Evolutionary conservation across 192 early-diverging fungal species (phyloP), one percentile per base, ranked within the genome.

Genomic region (Rhizophlyctis rosea): DNA sequence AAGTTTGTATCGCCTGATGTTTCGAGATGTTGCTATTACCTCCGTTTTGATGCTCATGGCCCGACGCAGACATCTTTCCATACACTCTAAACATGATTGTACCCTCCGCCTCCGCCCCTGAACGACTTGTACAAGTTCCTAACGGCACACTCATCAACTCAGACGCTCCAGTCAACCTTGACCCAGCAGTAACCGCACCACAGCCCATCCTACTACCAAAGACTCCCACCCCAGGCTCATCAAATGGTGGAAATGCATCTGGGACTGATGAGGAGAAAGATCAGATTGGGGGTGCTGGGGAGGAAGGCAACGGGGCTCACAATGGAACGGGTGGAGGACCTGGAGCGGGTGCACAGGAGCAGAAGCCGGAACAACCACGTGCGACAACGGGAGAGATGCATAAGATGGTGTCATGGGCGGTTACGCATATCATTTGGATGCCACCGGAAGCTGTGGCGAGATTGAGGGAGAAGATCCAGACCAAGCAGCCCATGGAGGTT

Each of bases 11-110:
- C 23, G 29, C 13, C 11, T 59, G 13, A 5, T 61, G 32, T 58
- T 55, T 61, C 4, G 25, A 18, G 21, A 51, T 63, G 18, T 44
- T 34, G 14, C 33, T 7, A n/a, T n/a, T n/a, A n/a, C n/a, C n/a
- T n/a, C n/a, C n/a, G n/a, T n/a, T n/a, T n/a, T n/a, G n/a, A n/a
- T n/a, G n/a, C n/a, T n/a, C n/a, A n/a, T n/a, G n/a, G n/a, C n/a
- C n/a, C n/a, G n/a, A n/a, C n/a, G n/a, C 60, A 29, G 83, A 85
- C 54, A 74, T 85, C 30, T 85, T 77, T 60, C 49, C 59, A 0
- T 85, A 85, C 59, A 47, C 62, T 14, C 35, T 81, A 24, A 70
- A 72, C 47, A 73, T 85, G 21, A 62, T 59, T 16, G 21, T 85
- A 4, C 83, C 83, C 13, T 62, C 76, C 4, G 66, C 74, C 55